phyloP scores from a whole-genome alignment of 306 rosid species.

The Cajanus cajan region DNA sequence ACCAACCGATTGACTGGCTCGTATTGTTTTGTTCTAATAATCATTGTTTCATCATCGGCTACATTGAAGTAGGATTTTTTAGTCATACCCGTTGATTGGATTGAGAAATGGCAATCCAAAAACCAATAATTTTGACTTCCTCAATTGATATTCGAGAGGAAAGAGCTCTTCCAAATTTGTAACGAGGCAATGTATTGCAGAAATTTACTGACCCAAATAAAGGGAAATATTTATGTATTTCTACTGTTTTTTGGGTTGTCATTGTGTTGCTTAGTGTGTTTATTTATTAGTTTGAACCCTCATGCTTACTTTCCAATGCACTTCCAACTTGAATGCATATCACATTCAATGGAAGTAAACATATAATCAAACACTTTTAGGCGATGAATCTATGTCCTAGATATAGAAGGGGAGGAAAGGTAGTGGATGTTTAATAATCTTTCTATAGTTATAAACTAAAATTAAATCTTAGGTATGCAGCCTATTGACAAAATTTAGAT shows the following conservation, averaged over 20 bases:
- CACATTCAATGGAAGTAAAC: no score
- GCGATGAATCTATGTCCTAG: no score
- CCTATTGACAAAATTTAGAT: no score
- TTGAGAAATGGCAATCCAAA: conserved; percentile 28
- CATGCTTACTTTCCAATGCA: no score
- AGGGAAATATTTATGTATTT: background rate
- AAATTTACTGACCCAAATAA: conserved; percentile 32
- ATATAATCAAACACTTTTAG: no score
- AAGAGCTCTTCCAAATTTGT: conserved; percentile 40
- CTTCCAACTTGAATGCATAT: no score
- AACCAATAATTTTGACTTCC: conserved; percentile 31
- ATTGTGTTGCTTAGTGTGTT: no score
- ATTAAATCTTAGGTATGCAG: no score
- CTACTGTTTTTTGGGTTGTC: background rate
- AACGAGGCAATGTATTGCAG: conserved; percentile 8
- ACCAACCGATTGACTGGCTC: conserved; percentile 62
- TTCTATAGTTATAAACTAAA: background rate
- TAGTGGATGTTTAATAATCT: background rate
- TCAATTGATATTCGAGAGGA: conserved; percentile 44
- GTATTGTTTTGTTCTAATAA: background rate
- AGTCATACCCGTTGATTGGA: conserved; percentile 20
- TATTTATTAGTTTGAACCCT: no score
- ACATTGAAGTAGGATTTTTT: conserved; percentile 21
- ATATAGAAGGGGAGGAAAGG: background rate
- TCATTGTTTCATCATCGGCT: conserved; percentile 8